These are phyloP conservation scores for Graphium sp. DNA, from an alignment of 2,329 filamentous ascomycete genomes.

Conservation along the genomic window DNA sequence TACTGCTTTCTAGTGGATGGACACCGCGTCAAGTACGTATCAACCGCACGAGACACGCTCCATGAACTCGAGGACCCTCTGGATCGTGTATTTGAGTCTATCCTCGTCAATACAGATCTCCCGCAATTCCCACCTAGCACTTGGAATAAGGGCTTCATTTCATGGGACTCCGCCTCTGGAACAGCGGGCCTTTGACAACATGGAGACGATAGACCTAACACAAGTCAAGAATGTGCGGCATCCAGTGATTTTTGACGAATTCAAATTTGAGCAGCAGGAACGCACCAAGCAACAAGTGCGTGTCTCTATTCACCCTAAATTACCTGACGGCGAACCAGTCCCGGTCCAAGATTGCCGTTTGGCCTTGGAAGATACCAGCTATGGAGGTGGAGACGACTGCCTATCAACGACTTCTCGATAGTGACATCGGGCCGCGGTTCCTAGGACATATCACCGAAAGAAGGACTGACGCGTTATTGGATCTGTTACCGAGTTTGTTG, in stretches of 20 bases:
- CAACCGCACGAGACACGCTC: no score
- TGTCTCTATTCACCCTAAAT: conserved; percentile 9
- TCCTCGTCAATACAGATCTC: conserved; percentile 14
- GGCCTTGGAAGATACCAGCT: conserved; percentile 10
- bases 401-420: conserved; percentile 11
- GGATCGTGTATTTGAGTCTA: conserved; percentile 16
- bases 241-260: no score
- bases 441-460: conserved; percentile 13
- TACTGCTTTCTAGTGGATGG: conserved; percentile 19
- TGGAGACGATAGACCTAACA: conserved; percentile 11
- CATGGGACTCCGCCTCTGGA: conserved; percentile 9
- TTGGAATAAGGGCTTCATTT: conserved; percentile 21
- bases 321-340: background rate
- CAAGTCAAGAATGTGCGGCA: conserved; percentile 18
- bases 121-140: conserved; percentile 18
- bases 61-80: no score
- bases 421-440: conserved; percentile 11
- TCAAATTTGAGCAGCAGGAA: conserved; percentile 16
- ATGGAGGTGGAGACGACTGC: conserved; percentile 11
- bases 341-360: conserved; percentile 1
- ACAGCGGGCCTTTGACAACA: conserved; percentile 11
- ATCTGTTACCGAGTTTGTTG: conserved; percentile 10
- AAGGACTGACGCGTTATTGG: conserved; percentile 12
- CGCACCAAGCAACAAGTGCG: conserved; percentile 10
- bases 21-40: conserved; percentile 20